Percentiles rank a stretch among this genome's conserved stretches.
Conservation (phyloP, 768 basidiomycete genomes). For the Daedalea quercina region DNA sequence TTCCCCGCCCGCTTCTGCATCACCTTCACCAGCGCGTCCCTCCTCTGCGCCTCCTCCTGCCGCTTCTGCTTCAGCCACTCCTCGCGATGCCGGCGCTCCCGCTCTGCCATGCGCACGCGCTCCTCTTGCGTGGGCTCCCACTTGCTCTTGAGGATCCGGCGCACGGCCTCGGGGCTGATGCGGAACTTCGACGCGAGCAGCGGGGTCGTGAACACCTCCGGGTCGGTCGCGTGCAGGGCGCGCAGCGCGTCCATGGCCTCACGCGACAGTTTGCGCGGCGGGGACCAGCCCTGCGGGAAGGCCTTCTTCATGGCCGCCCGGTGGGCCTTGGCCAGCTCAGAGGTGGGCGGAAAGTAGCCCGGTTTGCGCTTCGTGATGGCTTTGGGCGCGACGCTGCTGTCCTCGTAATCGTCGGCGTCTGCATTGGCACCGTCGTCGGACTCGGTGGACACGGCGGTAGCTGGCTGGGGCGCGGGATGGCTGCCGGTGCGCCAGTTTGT, state of each 20-base stretch:
- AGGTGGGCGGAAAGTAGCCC: slow-evolving; percentile 17
- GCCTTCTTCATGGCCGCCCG: slow-evolving; percentile 25
- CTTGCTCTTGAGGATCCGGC: slow-evolving; percentile 40
- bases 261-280: slow-evolving; percentile 44
- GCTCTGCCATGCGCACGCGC: slow-evolving; percentile 20
- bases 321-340: slow-evolving; percentile 20
- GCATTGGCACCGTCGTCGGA: background rate
- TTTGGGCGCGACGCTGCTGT: background rate
- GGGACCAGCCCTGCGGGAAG: slow-evolving; percentile 40
- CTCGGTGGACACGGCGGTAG: slow-evolving; percentile 6
- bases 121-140: slow-evolving; percentile 33
- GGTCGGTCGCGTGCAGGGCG: slow-evolving; percentile 35
- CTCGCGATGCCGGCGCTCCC: slow-evolving; percentile 21
- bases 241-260: slow-evolving; percentile 47
- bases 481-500: slow-evolving; percentile 18
- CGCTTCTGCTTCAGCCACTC: slow-evolving; percentile 14
- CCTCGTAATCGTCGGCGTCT: background rate
- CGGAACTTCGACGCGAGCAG: slow-evolving; percentile 40
- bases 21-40: slow-evolving; percentile 1
- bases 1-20: background rate
- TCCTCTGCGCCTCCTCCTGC: slow-evolving; percentile 12
- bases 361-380: slow-evolving; percentile 7
- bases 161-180: slow-evolving; percentile 45
- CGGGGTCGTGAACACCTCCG: slow-evolving; percentile 33
- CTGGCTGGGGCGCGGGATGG: slow-evolving; percentile 16